phyloP scores from a whole-genome alignment of 2,329 filamentous ascomycete species.

The Helminthosporium solani region DNA sequence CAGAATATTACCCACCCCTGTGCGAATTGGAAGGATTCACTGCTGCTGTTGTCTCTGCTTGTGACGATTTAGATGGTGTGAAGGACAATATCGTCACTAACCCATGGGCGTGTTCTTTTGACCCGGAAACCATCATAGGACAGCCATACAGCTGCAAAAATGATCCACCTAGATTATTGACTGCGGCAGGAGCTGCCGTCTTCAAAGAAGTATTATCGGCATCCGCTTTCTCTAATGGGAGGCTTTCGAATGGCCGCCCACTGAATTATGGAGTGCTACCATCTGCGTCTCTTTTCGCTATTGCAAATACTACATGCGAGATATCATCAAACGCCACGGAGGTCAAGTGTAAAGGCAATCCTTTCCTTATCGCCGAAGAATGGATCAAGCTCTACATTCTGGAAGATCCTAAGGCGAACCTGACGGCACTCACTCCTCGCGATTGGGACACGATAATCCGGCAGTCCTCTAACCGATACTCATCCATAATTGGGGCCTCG shows the following conservation, averaged over 20 bases:
- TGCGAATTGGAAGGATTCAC: slow-evolving; percentile 28
- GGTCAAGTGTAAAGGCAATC: slow-evolving; percentile 9
- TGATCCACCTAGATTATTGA: slow-evolving; percentile 2
- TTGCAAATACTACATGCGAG: slow-evolving; percentile 13
- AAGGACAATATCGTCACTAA: slow-evolving; percentile 20
- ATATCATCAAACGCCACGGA: not conserved
- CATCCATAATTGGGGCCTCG: slow-evolving; percentile 10
- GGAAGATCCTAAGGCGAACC: slow-evolving; percentile 10
- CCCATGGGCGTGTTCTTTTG: slow-evolving; percentile 21
- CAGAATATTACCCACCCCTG: not conserved
- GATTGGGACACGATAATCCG: slow-evolving; percentile 14
- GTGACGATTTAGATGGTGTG: slow-evolving; percentile 25
- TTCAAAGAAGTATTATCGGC: not conserved
- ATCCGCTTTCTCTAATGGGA: not conserved
- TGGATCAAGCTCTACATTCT: slow-evolving; percentile 14
- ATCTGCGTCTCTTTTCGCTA: not conserved
- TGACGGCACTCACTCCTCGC: slow-evolving; percentile 3
- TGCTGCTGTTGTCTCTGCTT: slow-evolving; percentile 15
- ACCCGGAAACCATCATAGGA: slow-evolving; percentile 11
- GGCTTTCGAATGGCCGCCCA: not conserved
- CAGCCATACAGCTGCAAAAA: slow-evolving; percentile 8
- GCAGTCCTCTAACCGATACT: slow-evolving; percentile 10
- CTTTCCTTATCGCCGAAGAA: not conserved
- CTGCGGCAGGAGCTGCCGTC: slow-evolving; percentile 7
- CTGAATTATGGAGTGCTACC: not conserved